Base-by-base conservation (phyloP, 306 rosid species). In the Cotoneaster glaucophyllus region DNA sequence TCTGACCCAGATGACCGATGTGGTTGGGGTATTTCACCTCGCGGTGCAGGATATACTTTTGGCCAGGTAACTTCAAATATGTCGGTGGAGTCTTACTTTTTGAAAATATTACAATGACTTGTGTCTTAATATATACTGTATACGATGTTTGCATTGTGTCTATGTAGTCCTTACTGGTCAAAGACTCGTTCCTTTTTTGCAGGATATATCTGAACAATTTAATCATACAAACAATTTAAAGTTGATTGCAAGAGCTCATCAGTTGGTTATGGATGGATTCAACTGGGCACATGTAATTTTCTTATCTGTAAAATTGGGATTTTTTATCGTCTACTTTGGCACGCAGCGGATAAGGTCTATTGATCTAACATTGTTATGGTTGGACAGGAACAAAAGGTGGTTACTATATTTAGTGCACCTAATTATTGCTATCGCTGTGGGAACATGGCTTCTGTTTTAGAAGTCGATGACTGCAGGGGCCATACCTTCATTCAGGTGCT, bases 1-100 rank as follows among this genome's bases (percentile, higher is more conserved):
- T 96, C 99, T 77, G 99, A 96, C 79, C 99, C 99, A 68, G 99
- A 96, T 82, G 99, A 96, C 74, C 90, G 99, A 71, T 96, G 99
- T 77, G 99, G 99, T 69, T 96, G 99, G 99, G 99, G 99, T 68
- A 96, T 96, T 86, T 96, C 99, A 72, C 99, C 99, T 70, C 98
- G 98, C 18, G 99, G 99, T 70, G 99, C 99, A 68, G 98, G 99
- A 56, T 96, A 92, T 84, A 96, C 99, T 67, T 96, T 96, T 87
- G 99, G 99, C 74, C 97, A 93, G 97, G 99, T 96, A 84, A 77
- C 64, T 72, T 70, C 57, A 14, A 26, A 4, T 45, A 67, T 75
- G 74, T 72, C 75, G 63, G 41, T 29, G 67, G 22, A 70, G 24
- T 28, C 29, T 44, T 37, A 11, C 17, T 18, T 39, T 29, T 25